Evolutionary conservation across 164 flowering plant genomes (phyloP), one percentile per base, ranked within the genome.

Genomic region (Annona cherimola): DNA sequence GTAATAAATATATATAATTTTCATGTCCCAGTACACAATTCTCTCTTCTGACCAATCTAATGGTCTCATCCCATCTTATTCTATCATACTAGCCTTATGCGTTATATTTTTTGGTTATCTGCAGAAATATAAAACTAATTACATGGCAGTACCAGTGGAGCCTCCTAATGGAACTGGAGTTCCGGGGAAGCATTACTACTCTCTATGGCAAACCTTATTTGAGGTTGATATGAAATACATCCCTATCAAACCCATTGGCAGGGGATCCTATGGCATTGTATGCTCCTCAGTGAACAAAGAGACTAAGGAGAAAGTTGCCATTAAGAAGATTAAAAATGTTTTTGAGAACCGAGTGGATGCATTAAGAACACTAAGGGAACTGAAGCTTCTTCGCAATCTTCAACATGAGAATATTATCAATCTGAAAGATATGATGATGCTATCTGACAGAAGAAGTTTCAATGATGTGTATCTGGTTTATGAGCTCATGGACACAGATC

Each of bases 401-500:
- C 82, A 78, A 44, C 98, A 94, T 76, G 97, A 91, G 19, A 93
- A 93, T 82, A 92, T 91, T 71, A 90, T 93, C 77, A 83, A 80
- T 68, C 75, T 93, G 81, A 93, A 90, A 73, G 98, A 93, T 84
- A 93, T 90, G 4, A 93, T 93, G 98, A 76, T 91, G 88, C 97
- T 97, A 40, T 77, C 79, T 45, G 89, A 90, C 2, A 82, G 82
- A 81, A 86, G 71, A 68, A 87, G 86, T 73, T 92, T 91, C 82
- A 92, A 88, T 76, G 98, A 94, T 80, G 96, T 93, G 2, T 93
- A 93, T 81, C 70, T 93, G 77, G 98, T 93, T 63, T 93, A 93
- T 76, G 98, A 93, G 77, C 89, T 94, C 68, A 94, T 93, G 98
- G 98, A 93, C 77, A 91, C 98, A 0, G 98, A 93, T 86, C 76